Evolutionary conservation across 164 flowering plant genomes (phyloP), one percentile per base, ranked within the genome.

Genomic region (Brasenia schreberi): DNA sequence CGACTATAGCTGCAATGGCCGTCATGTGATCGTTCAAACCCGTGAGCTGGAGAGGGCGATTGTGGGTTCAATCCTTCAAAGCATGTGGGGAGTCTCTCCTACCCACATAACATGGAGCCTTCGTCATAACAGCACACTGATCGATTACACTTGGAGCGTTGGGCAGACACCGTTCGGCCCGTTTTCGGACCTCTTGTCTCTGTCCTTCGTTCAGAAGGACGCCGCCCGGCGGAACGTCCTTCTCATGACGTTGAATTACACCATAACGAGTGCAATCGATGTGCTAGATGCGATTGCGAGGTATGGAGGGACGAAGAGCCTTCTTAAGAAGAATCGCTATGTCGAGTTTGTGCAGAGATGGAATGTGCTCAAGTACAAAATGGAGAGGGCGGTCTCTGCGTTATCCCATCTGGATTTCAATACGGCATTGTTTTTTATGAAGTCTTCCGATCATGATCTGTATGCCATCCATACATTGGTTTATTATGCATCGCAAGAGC

Each of bases 111-210:
- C 71, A n/a, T 92, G 99, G 99, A 92, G 97, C 72, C 78, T 92
- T 0, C 76, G 79, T 73, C 97, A 94, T 73, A 94, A 89, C 66
- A 73, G 44, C 53, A 89, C 96, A 49, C 59, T 89, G 65, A 88
- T 95, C 61, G 99, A 95, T 68, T 95, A 95, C 77, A 87, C 99
- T 0, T 92, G 99, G 97, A 92, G 97, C 76, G 73, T 88, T 49
- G 99, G 99, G 58, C 96, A 89, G 69, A 95, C 97, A 56, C 99
- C 99, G 42, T 95, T 95, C 76, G 99, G 99, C 14, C 99, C 97
- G 11, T 95, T 95, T 71, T 92, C 97, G 0, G 90, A 90, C 76
- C 64, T 69, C 19, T 78, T 79, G 14, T 80, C 97, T 1, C 61
- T 92, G 76, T 89, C 97, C 0, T 89, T 92, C 67, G 97, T 88